Evolutionary conservation across 805 yeast genomes (phyloP).

Genomic region (Saccharomyces paradoxus): DNA sequence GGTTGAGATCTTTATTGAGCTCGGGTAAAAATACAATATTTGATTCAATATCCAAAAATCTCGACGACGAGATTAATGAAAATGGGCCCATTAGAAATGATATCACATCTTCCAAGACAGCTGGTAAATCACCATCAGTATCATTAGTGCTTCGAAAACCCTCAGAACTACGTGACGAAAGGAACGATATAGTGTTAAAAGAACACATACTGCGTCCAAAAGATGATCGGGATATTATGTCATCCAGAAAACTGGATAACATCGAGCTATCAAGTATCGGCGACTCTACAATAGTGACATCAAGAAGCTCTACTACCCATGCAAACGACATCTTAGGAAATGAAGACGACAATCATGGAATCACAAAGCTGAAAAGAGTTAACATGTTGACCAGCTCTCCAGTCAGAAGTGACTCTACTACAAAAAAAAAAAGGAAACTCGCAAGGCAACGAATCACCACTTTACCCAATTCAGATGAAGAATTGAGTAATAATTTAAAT

Average conservation of each 20-base stretch:
- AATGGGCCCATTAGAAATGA: neutral
- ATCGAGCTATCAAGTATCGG: neutral
- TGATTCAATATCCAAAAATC: neutral
- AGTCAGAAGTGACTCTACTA: neutral
- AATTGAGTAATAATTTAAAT: neutral
- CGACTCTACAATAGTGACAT: neutral
- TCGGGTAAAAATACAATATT: neutral
- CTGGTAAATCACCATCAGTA: neutral
- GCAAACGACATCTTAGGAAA: neutral
- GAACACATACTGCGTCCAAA: neutral
- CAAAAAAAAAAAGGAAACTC: constrained; percentile 8
- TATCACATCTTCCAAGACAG: neutral
- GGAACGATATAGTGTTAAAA: neutral
- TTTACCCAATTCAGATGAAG: neutral
- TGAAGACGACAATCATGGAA: neutral
- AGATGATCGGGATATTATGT: neutral
- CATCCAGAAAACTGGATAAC: neutral
- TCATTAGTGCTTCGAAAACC: neutral
- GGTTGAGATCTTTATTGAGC: neutral
- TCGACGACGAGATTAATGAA: neutral
- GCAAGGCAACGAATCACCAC: constrained; percentile 2
- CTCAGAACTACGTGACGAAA: neutral
- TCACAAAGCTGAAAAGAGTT: neutral
- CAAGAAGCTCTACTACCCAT: neutral
- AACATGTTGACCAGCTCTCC: neutral